phyloP scores from a whole-genome alignment of 331 rosid species.

The Rhamnella rubrinervis region DNA sequence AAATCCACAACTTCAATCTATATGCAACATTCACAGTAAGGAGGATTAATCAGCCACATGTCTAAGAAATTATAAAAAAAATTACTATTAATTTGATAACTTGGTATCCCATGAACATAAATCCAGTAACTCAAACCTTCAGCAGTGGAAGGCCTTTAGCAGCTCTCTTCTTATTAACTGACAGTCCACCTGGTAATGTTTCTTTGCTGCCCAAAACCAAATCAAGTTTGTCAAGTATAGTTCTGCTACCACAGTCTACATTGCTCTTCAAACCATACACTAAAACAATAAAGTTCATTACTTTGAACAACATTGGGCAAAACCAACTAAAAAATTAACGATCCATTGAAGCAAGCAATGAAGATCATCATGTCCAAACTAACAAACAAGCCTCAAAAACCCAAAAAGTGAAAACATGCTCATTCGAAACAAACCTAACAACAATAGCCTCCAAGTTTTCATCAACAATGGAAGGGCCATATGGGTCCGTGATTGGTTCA shows the following conservation, averaged over 20 bases:
- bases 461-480: conserved; percentile 85
- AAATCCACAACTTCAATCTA: conserved; percentile 97
- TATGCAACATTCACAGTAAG: conserved; percentile 28
- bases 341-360: not conserved
- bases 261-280: not conserved
- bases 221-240: conserved; percentile 25
- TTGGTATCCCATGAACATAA: no score
- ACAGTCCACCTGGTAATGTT: conserved; percentile 86
- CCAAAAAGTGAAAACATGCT: not conserved
- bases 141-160: conserved; percentile 73
- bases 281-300: not conserved
- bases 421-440: conserved; percentile 62
- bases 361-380: not conserved
- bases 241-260: not conserved
- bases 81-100: not conserved
- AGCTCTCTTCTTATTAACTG: conserved; percentile 79
- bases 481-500: conserved; percentile 83
- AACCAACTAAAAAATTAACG: no score
- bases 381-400: not conserved
- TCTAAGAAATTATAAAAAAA: not conserved
- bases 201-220: conserved; percentile 68
- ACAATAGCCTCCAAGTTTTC: conserved; percentile 83
- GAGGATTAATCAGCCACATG: conserved; percentile 6
- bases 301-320: not conserved
- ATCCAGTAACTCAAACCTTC: conserved; percentile 52